Percentiles rank a stretch among this genome's conserved stretches.
phyloP scores from a whole-genome alignment of 176 grass and related monocot species.

The Rhipidocladum racemiflorum region DNA sequence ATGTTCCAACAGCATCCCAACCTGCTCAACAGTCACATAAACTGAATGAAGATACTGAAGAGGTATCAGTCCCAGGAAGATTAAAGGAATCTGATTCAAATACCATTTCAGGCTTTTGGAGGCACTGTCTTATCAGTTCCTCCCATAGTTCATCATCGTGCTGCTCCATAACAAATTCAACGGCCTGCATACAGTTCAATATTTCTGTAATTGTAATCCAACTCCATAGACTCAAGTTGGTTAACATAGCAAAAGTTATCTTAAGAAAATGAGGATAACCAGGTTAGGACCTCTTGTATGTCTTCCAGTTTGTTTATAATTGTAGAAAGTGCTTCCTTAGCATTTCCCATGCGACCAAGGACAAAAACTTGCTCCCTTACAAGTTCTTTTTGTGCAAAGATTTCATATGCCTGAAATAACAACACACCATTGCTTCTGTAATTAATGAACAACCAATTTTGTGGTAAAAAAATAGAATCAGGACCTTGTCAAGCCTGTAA shows the following conservation, averaged over 20 bases:
- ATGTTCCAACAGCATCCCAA: constrained; percentile 96
- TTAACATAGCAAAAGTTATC: constrained; percentile 7
- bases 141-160: constrained; percentile 97
- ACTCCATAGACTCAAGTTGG: neutral
- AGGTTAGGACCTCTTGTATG: constrained; percentile 69
- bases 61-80: constrained; percentile 7
- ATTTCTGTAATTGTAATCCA: constrained; percentile 17
- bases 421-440: constrained; percentile 26
- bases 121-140: constrained; percentile 84
- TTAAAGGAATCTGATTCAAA: constrained; percentile 13
- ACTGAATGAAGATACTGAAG: neutral
- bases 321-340: constrained; percentile 87
- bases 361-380: constrained; percentile 85
- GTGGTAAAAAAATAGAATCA: neutral
- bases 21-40: constrained; percentile 53
- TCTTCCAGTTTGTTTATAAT: constrained; percentile 95
- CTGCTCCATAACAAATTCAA: constrained; percentile 93
- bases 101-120: constrained; percentile 95
- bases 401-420: constrained; percentile 89
- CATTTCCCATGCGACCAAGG: constrained; percentile 95
- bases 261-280: constrained; percentile 7
- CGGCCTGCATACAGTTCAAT: constrained; percentile 61
- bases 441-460: constrained; percentile 7
- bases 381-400: constrained; percentile 64
- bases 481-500: constrained; percentile 92